Evolutionary conservation across 768 basidiomycete species (phyloP).

Genomic region (Tylopilus sp.): DNA sequence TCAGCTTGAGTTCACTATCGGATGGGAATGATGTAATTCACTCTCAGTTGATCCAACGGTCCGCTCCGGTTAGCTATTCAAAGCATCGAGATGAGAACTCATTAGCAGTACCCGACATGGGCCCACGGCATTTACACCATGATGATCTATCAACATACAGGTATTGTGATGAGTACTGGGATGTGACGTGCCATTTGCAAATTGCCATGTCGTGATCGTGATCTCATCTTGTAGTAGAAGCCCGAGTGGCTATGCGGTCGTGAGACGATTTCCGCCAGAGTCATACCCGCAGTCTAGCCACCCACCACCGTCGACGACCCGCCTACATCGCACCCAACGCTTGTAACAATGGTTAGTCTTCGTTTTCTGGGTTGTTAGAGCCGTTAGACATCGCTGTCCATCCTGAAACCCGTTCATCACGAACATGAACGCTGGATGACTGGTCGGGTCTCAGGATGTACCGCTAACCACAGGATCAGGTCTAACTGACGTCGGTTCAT

Average conservation of each 20-base stretch:
- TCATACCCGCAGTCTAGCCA: neutral
- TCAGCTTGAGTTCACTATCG: too few species aligned
- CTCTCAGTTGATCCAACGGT: too few species aligned
- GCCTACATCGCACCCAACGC: constrained; percentile 2
- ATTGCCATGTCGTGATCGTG: too few species aligned
- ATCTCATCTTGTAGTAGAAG: too few species aligned
- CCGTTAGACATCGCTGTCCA: neutral
- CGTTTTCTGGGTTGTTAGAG: neutral
- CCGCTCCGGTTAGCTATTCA: too few species aligned
- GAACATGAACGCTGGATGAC: constrained; percentile 20
- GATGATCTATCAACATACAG: too few species aligned
- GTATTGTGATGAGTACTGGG: too few species aligned
- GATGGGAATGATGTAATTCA: too few species aligned
- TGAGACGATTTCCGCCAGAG: constrained; percentile 8
- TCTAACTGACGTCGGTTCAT: constrained; percentile 12
- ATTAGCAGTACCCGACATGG: too few species aligned
- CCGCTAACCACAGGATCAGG: neutral
- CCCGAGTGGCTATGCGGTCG: constrained; percentile 13
- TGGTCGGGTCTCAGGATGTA: constrained; percentile 9
- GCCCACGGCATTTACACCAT: too few species aligned
- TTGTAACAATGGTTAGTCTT: constrained; percentile 27
- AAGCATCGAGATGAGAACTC: too few species aligned
- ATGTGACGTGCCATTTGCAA: too few species aligned
- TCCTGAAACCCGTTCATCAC: neutral
- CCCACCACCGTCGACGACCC: constrained; percentile 18